Evolutionary conservation across 2,329 filamentous ascomycete genomes (phyloP).

Genomic region (Botrytis squamosa): DNA sequence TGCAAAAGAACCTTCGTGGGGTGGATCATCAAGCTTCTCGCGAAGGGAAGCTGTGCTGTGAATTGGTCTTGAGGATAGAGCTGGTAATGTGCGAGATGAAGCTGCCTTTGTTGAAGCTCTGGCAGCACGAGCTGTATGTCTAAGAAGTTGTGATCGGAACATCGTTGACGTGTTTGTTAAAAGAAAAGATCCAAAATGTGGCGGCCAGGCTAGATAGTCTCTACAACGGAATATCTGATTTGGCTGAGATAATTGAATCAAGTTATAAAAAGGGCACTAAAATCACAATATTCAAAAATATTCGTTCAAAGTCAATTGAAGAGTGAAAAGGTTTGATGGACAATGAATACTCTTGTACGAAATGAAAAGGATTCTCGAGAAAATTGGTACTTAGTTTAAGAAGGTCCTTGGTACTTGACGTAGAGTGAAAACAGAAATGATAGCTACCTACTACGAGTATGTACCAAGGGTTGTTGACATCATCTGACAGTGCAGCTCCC

Average conservation of each 20-base stretch:
- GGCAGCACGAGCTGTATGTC: slow-evolving; percentile 32
- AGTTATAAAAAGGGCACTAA: background rate
- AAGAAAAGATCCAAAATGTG: background rate
- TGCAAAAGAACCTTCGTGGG: slow-evolving; percentile 52
- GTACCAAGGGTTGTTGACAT: slow-evolving; percentile 18
- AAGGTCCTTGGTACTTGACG: slow-evolving; percentile 1
- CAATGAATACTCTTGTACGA: background rate
- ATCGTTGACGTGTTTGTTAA: slow-evolving; percentile 25
- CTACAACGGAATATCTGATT: background rate
- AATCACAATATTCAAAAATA: background rate
- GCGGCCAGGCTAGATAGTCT: background rate
- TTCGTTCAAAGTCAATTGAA: background rate
- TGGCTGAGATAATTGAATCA: background rate
- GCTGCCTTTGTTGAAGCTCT: slow-evolving; percentile 27
- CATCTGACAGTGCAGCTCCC: slow-evolving; percentile 16
- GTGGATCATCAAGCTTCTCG: slow-evolving; percentile 32
- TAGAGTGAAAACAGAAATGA: slow-evolving; percentile 2
- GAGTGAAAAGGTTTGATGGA: too few relatives aligned
- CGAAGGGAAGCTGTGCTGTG: slow-evolving; percentile 28
- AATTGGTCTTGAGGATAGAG: slow-evolving; percentile 27
- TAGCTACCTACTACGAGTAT: slow-evolving; percentile 1
- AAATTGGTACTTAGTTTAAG: slow-evolving; percentile 3
- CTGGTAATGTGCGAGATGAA: slow-evolving; percentile 26
- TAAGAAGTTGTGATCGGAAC: slow-evolving; percentile 37
- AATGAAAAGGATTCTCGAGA: background rate